phyloP scores from a whole-genome alignment of 306 rosid species.

The Calophaca sinica region DNA sequence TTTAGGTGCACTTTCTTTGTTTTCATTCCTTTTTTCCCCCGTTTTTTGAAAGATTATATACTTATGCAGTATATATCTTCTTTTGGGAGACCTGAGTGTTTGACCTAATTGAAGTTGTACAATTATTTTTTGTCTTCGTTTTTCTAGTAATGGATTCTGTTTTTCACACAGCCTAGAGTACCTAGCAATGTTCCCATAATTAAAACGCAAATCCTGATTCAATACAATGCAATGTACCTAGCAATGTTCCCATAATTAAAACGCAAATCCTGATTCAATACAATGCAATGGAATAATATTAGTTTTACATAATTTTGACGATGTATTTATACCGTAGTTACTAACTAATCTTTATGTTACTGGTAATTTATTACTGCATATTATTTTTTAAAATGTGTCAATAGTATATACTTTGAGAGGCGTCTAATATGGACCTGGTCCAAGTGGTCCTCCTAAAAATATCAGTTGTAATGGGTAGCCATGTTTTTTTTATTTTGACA shows the following conservation, averaged over 20 bases:
- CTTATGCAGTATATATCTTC: constrained; percentile 41
- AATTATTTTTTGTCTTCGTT: constrained; percentile 36
- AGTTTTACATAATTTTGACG: no score
- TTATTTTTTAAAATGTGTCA: no score
- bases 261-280: background rate
- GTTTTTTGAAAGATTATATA: constrained; percentile 5
- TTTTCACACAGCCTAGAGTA: background rate
- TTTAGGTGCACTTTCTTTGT: constrained; percentile 45
- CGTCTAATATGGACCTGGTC: no score
- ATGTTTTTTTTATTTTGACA: no score
- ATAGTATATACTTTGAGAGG: no score
- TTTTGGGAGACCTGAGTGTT: constrained; percentile 45
- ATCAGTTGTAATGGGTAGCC: no score
- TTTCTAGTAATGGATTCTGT: constrained; percentile 38
- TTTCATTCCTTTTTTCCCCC: background rate
- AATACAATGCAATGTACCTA: background rate
- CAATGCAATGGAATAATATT: background rate
- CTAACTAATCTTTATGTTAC: no score
- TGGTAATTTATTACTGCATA: no score
- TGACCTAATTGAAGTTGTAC: constrained; percentile 47
- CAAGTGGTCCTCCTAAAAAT: no score
- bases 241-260: background rate
- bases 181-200: background rate
- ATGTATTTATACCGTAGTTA: no score
- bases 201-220: background rate